Base-by-base conservation (phyloP, 495 filamentous ascomycete species). In the Coniosporium apollinis region DNA sequence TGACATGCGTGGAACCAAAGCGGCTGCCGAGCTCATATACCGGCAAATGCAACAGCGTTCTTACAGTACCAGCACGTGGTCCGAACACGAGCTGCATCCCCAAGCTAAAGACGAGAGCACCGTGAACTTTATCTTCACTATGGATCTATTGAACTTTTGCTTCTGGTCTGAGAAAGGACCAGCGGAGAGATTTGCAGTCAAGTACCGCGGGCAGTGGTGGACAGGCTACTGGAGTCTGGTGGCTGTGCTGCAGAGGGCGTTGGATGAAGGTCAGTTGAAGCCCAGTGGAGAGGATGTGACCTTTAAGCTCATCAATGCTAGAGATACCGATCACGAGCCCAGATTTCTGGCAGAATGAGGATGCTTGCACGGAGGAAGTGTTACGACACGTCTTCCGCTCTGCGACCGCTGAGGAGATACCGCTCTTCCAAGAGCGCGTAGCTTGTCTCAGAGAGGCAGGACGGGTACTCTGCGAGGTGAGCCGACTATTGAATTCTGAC, bases 151-250 rank as follows among this genome's bases (percentile, higher is more conserved):
- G 37, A 97, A 97, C 52, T 97, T 96, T 48, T 85, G 74, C 19
- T 97, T 97, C 56, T 97, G 87, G 86, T 87, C 81, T 17, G 75
- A 76, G 21, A 60, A 61, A 34, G 41, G 55, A 4, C 60, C 66
- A 15, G 62, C 69, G 8, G 65, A 78, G 42, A 61, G 80, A 20
- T 96, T 91, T 56, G 64, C 76, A 6, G 64, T 96, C 5, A 73
- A 77, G 28, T 96, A 93, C 52, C 67, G 66, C 15, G 85, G 74
- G 19, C 76, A 72, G 56, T 69, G 56, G 36, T 94, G 82, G 79
- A 93, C 85, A 2, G 89, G 89, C 19, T 97, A 97, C 49, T 94
- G 82, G 79, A 93, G 84, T 51, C 58, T 97, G 36, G 81, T 94
- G 19, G 89, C 91, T 28, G 70, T 74, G 14, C 52, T 99, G 48